Base-by-base conservation (phyloP, 2,329 filamentous ascomycete genomes). In the Calonectria henricotiae region DNA sequence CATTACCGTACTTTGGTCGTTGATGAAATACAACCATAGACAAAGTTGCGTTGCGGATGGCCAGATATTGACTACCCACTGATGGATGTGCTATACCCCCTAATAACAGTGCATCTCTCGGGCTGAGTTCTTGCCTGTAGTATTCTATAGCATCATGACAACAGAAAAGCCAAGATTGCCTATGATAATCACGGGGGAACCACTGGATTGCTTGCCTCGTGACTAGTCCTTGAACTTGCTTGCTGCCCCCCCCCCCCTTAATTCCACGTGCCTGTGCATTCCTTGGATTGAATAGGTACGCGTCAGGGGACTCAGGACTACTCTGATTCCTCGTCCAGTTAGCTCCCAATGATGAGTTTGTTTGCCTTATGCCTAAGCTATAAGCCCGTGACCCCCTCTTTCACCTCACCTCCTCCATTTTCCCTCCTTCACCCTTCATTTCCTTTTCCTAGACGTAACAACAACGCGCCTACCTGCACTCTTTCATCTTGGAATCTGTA, bases 371-470 rank as follows among this genome's bases (percentile, higher is more conserved):
- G 27, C 25, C 13, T 32, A 51, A 17, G 27, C 9, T 17, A 32
- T 51, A 51, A 51, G 27, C 25, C 25, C 15, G 25, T 39, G 30
- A 25, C 27, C 17, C 30, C 23, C 39, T 41, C 61, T n/a, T 13
- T 13, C 35, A 37, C 25, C 62, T 30, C n/a, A 23, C 27, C 35
- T 47, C 11, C 60, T 37, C 46, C 9, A 15, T 39, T 23, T 47
- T 11, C 30, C 30, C 60, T 63, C 43, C 32, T 39, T 39, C 61
- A 63, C 30, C 20, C 17, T 20, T 62, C 20, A 25, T 13, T 39
- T n/a, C 43, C 39, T 32, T 13, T 39, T n/a, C 43, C 39, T 32
- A 46, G 7, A 23, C 61, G 37, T 44, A 17, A 30, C 43, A 39
- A 4, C 44, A 7, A 39, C n/a, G 37, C 23, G 35, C 5, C 35